phyloP scores from a whole-genome alignment of 176 grass and related monocot genomes.

The Aegilops longissima region DNA sequence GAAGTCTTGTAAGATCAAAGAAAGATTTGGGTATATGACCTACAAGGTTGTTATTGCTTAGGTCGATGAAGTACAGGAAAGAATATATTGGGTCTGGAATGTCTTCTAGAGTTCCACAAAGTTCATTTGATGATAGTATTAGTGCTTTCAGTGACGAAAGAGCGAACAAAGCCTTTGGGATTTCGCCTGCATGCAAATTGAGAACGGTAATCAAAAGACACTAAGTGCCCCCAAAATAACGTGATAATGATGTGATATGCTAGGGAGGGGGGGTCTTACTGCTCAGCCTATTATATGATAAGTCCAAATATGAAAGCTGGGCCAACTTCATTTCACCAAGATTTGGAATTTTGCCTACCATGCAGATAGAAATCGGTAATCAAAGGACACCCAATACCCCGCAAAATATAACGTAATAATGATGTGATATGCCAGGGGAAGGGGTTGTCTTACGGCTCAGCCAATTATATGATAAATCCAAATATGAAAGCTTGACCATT shows the following conservation, averaged over 20 bases:
- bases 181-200: background rate
- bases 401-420: too few relatives aligned
- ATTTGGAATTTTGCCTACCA: background rate
- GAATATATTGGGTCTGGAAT: constrained; percentile 10
- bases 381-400: too few relatives aligned
- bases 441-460: constrained; percentile 13
- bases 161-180: constrained; percentile 8
- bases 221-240: background rate
- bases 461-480: background rate
- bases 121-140: accelerated
- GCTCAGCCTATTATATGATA: constrained; percentile 10
- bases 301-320: background rate
- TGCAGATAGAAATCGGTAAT: background rate
- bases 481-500: background rate
- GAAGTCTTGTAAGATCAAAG: background rate
- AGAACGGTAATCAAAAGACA: background rate
- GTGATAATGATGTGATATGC: too few relatives aligned
- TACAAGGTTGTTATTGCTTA: background rate
- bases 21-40: constrained; percentile 31
- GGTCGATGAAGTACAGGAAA: background rate
- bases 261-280: too few relatives aligned
- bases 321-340: background rate
- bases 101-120: background rate
- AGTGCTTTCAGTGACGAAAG: background rate
- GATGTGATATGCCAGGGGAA: too few relatives aligned